phyloP scores from a whole-genome alignment of 2,329 filamentous ascomycete genomes.

The Cercospora zeae-maydis region DNA sequence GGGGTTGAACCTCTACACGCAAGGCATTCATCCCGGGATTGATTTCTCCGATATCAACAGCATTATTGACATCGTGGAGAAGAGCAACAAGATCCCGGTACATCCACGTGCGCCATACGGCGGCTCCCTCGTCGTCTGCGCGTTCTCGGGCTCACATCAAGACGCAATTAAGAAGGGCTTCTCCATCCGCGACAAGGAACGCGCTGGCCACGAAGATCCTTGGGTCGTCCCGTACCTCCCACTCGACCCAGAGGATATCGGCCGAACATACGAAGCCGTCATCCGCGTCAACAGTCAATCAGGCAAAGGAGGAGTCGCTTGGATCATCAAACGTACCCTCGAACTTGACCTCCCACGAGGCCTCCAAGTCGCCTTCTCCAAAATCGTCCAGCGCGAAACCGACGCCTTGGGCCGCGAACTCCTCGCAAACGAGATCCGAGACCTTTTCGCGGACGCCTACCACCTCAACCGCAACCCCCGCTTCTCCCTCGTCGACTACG shows the following conservation, averaged over 20 bases:
- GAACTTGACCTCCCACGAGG: constrained; percentile 90
- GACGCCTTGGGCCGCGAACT: constrained; percentile 82
- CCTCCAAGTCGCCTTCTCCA: constrained; percentile 86
- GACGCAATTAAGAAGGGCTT: constrained; percentile 94
- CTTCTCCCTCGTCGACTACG: constrained; percentile 87
- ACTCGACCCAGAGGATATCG: constrained; percentile 88
- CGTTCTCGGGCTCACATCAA: constrained; percentile 89
- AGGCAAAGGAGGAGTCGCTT: constrained; percentile 90
- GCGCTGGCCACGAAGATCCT: constrained; percentile 58
- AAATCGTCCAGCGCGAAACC: constrained; percentile 76
- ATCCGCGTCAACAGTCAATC: constrained; percentile 97
- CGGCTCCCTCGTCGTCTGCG: constrained; percentile 84
- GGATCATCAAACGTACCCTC: constrained; percentile 85
- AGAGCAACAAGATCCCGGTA: constrained; percentile 90
- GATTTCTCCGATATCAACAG: constrained; percentile 87
- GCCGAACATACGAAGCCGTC: constrained; percentile 94
- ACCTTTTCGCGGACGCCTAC: constrained; percentile 85
- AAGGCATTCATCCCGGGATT: constrained; percentile 77
- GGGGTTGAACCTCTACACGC: constrained; percentile 89
- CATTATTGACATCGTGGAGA: constrained; percentile 85
- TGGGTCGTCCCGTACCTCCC: constrained; percentile 93
- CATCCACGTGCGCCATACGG: constrained; percentile 88
- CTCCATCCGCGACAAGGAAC: constrained; percentile 62
- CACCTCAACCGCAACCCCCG: constrained; percentile 78
- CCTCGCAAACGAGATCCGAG: constrained; percentile 74